Conservation (phyloP, 2,329 filamentous ascomycete species). For the Colletotrichum sojae region DNA sequence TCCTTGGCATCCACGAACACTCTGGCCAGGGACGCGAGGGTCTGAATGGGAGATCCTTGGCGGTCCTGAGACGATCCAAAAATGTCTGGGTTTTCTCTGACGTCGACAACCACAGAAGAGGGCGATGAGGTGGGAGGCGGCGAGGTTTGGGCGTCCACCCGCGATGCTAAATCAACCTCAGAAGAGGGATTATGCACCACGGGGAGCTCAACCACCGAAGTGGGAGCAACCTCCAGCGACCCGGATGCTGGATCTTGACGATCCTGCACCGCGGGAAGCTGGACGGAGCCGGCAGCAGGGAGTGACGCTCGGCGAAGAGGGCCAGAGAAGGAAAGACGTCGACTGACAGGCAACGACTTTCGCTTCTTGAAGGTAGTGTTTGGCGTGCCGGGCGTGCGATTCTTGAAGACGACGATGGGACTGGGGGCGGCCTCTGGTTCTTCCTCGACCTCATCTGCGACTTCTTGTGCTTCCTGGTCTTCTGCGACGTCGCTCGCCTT, state of each 20-base stretch:
- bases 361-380: constrained; percentile 29
- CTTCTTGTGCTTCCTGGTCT: background rate
- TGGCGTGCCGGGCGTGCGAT: constrained; percentile 26
- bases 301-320: constrained; percentile 34
- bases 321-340: constrained; percentile 13
- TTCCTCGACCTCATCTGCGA: background rate
- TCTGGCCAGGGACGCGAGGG: constrained; percentile 19
- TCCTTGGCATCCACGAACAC: constrained; percentile 24
- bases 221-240: constrained; percentile 31
- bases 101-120: constrained; percentile 28
- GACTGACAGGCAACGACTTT: constrained; percentile 15
- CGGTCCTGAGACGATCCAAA: constrained; percentile 36
- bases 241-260: constrained; percentile 34
- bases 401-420: constrained; percentile 30
- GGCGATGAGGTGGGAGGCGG: constrained; percentile 17
- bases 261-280: constrained; percentile 30
- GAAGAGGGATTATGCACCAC: constrained; percentile 22
- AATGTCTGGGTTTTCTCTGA: constrained; percentile 36
- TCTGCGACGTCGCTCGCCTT: constrained; percentile 1
- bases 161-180: constrained; percentile 33
- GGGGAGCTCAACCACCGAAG: constrained; percentile 20
- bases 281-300: constrained; percentile 18
- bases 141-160: constrained; percentile 2
- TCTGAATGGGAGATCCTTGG: constrained; percentile 17
- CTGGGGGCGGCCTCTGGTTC: constrained; percentile 4